Evolutionary conservation across 2,329 filamentous ascomycete species (phyloP), one percentile per base, ranked within the genome.

Genomic region (Stemphylium vesicarium): DNA sequence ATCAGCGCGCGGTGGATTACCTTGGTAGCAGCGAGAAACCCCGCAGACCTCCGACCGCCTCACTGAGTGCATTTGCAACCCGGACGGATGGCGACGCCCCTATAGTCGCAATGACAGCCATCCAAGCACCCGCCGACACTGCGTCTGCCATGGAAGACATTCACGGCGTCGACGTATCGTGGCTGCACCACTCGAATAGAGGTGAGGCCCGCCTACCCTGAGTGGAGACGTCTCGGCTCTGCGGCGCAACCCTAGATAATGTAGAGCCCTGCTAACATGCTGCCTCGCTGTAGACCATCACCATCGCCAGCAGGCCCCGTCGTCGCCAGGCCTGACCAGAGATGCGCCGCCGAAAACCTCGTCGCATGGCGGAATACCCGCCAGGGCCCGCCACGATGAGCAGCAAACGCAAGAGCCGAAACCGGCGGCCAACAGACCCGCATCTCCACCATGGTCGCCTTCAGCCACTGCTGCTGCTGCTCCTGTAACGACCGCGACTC

Each of bases 181-280:
- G 92, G 92, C 89, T 96, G 81, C 90, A 95, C 77, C 89, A 90
- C 72, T 86, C 88, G 66, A 86, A 88, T 61, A 92, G 90, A 88
- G 91, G 92, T 91, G 82, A 77, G 83, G 52, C 59, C 77, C 58
- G 63, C 62, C 61, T 60, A 61, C 65, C 59, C 63, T 66, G 52
- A 33, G 47, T 55, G 47, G 52, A 69, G 60, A 61, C 64, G 42
- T 36, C 50, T 54, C 56, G 64, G 62, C 48, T 52, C 50, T 52
- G 58, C 59, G 60, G 61, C 56, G 58, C 44, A 44, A 41, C 47
- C 44, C 41, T 53, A 32, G 32, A 29, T 32, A 31, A 45, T 45
- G 31, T 44, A 53, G 45, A 64, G 55, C 49, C 40, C 56, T 39
- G 57, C 71, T 69, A 53, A 72, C 52, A 41, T 42, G 29, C 38